Evolutionary conservation across 139 green algal species (phyloP).

Genomic region (Haematococcus sp.): DNA sequence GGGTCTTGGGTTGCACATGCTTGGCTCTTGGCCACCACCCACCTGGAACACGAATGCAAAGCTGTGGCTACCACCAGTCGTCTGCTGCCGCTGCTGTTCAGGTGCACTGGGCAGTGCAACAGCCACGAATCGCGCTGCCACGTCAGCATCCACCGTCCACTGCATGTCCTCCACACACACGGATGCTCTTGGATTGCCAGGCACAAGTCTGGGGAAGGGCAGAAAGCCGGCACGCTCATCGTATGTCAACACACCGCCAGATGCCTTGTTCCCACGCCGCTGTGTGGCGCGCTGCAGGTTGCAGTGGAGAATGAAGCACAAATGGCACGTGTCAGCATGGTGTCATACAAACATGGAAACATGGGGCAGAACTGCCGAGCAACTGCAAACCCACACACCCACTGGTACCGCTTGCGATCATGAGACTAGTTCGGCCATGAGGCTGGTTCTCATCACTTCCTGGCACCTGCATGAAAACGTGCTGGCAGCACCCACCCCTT

Average conservation of each 20-base stretch:
- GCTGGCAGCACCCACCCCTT: slow-evolving; percentile 11
- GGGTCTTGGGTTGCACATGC: no score
- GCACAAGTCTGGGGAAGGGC: slow-evolving; percentile 14
- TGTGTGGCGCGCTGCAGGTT: slow-evolving; percentile 22
- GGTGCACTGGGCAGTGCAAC: neutral
- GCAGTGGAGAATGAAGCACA: no score
- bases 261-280: slow-evolving; percentile 38
- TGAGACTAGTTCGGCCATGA: no score
- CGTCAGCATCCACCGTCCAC: slow-evolving; percentile 4
- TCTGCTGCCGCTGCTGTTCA: neutral
- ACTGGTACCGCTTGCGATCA: no score
- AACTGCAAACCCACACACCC: no score
- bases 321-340: neutral
- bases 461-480: neutral
- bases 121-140: neutral
- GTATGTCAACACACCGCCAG: slow-evolving; percentile 27
- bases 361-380: no score
- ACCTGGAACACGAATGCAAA: neutral
- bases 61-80: neutral
- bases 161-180: neutral
- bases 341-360: no score
- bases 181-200: slow-evolving; percentile 28
- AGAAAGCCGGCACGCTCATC: slow-evolving; percentile 54
- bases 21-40: no score
- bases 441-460: neutral